phyloP scores from a whole-genome alignment of 768 basidiomycete genomes.

The Roridomyces roridus region DNA sequence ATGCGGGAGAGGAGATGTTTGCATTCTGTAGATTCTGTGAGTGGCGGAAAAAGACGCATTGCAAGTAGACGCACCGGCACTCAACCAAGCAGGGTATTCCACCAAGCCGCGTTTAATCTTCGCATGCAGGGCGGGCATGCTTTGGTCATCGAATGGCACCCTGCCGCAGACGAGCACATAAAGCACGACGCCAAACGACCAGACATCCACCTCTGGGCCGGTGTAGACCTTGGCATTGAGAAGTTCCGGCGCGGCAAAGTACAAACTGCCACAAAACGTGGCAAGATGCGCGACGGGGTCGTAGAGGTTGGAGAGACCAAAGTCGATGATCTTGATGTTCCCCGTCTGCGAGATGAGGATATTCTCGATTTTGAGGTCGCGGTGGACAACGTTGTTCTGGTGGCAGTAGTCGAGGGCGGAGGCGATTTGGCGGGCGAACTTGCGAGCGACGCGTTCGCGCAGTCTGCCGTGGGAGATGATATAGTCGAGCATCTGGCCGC shows the following conservation, averaged over 20 bases:
- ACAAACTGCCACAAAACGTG: slow-evolving; percentile 97
- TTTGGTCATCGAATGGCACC: slow-evolving; percentile 98
- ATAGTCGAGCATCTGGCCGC: slow-evolving; percentile 99
- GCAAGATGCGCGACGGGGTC: slow-evolving; percentile 82
- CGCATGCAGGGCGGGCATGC: slow-evolving; percentile 98
- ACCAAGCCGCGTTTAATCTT: slow-evolving; percentile 98
- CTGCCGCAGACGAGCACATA: slow-evolving; percentile 98
- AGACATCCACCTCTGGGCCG: slow-evolving; percentile 97
- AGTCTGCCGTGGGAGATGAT: slow-evolving; percentile 98
- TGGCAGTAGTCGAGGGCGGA: slow-evolving; percentile 97
- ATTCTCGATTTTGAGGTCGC: slow-evolving; percentile 99
- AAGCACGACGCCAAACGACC: slow-evolving; percentile 98
- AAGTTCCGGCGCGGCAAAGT: slow-evolving; percentile 98
- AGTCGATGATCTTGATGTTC: slow-evolving; percentile 99
- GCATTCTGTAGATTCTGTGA: slow-evolving; percentile 66
- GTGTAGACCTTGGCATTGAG: slow-evolving; percentile 97
- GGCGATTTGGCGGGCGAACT: slow-evolving; percentile 97
- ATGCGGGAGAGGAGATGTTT: slow-evolving; percentile 92
- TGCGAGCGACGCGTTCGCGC: slow-evolving; percentile 93
- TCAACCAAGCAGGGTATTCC: slow-evolving; percentile 97
- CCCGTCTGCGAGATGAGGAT: slow-evolving; percentile 98
- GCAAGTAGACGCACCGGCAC: slow-evolving; percentile 67
- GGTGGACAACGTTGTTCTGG: slow-evolving; percentile 96
- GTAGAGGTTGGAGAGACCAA: slow-evolving; percentile 96
- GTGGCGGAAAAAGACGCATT: slow-evolving; percentile 2